Conservation (phyloP, 768 basidiomycete species). For the Tricholomella constricta region DNA sequence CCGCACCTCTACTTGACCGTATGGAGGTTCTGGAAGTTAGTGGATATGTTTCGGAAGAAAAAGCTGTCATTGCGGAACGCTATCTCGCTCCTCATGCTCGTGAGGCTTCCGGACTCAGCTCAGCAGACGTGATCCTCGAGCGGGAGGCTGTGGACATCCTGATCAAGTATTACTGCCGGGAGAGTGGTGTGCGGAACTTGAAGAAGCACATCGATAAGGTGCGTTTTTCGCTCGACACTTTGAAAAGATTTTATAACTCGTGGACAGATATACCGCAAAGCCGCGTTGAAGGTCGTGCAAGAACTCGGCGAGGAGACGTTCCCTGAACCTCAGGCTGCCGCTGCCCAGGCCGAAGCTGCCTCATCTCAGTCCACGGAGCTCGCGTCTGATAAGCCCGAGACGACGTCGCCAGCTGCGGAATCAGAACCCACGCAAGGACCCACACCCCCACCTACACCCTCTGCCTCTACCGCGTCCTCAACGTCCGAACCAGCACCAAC, state of each 20-base stretch:
- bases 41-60: conserved; percentile 94
- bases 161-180: conserved; percentile 96
- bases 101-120: conserved; percentile 84
- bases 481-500: conserved; percentile 13
- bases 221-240: conserved; percentile 2
- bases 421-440: conserved; percentile 6
- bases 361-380: conserved; percentile 34
- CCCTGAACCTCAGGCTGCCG: conserved; percentile 58
- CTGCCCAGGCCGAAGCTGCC: conserved; percentile 20
- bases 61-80: conserved; percentile 80
- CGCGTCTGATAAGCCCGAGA: conserved; percentile 52
- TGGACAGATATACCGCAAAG: conserved; percentile 90
- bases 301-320: conserved; percentile 87
- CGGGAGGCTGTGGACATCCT: conserved; percentile 78
- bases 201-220: conserved; percentile 99
- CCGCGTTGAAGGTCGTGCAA: conserved; percentile 87
- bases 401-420: conserved; percentile 10
- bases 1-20: conserved; percentile 89
- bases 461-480: conserved; percentile 9
- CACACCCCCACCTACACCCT: conserved; percentile 7
- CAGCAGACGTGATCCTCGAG: conserved; percentile 80
- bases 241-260: too few relatives aligned
- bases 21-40: conserved; percentile 97
- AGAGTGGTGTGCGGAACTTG: conserved; percentile 94
- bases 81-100: conserved; percentile 94